phyloP scores from a whole-genome alignment of 352 stramenopile species.

The Saprolegnia diclina region DNA sequence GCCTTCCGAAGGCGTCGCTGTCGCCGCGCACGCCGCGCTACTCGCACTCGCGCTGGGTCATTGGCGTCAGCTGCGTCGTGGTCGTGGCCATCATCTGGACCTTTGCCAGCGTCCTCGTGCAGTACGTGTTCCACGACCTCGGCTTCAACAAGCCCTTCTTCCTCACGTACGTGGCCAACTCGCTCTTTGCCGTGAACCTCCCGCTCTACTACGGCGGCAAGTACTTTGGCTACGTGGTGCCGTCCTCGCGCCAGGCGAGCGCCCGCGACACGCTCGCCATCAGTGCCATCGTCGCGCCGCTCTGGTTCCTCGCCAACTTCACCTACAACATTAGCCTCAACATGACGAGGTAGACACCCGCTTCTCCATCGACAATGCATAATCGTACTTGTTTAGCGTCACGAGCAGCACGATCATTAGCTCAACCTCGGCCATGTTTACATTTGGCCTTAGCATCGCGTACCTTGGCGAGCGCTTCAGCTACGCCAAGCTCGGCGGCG shows the following conservation, averaged over 20 bases:
- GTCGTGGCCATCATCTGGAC: slow-evolving; percentile 81
- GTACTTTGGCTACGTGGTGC: slow-evolving; percentile 28
- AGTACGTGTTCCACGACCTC: slow-evolving; percentile 86
- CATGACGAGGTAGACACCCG: slow-evolving; percentile 52
- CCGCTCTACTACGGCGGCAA: slow-evolving; percentile 67
- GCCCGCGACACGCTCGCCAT: slow-evolving; percentile 39
- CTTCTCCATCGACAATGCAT: neutral
- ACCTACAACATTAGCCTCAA: slow-evolving; percentile 90
- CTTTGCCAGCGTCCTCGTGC: slow-evolving; percentile 78
- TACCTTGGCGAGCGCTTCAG: slow-evolving; percentile 75
- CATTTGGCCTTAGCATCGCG: slow-evolving; percentile 84
- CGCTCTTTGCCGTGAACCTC: slow-evolving; percentile 79
- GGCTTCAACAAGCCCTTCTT: slow-evolving; percentile 84
- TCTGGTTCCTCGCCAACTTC: slow-evolving; percentile 95
- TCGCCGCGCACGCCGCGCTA: neutral
- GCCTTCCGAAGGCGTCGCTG: neutral
- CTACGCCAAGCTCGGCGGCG: slow-evolving; percentile 72
- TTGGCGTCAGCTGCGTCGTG: slow-evolving; percentile 67
- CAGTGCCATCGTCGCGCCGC: slow-evolving; percentile 74
- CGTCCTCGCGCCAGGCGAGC: slow-evolving; percentile 34
- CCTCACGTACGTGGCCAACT: slow-evolving; percentile 84
- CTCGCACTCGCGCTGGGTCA: slow-evolving; percentile 36
- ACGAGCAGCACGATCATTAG: slow-evolving; percentile 93
- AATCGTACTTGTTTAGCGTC: slow-evolving; percentile 47
- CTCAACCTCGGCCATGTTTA: slow-evolving; percentile 91